A percentile compares a stretch with the other conserved stretches of the same genome.
Evolutionary conservation across 108 stramenopile genomes (phyloP).

Genomic region (Chaetoceros tenuissimus): DNA sequence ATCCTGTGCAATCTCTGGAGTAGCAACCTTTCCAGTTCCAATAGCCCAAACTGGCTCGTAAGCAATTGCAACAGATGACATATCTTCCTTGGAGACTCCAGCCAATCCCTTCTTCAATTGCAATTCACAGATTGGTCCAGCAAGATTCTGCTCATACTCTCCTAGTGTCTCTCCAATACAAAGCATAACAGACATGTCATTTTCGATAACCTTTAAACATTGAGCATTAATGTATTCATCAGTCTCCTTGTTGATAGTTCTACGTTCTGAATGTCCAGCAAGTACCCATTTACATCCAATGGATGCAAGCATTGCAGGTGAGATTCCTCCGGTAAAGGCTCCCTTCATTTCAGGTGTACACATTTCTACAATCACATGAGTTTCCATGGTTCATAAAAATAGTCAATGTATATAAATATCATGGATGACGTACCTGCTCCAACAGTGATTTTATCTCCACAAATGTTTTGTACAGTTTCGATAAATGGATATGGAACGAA

Average conservation of each 20-base stretch:
- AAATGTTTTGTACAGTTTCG: constrained; percentile 43
- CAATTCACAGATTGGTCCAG: constrained; percentile 80
- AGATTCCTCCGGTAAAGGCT: constrained; percentile 96
- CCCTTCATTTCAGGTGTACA: constrained; percentile 61
- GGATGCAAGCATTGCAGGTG: constrained; percentile 77
- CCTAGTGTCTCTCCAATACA: constrained; percentile 94
- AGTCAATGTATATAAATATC: not conserved
- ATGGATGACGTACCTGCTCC: constrained; percentile 43
- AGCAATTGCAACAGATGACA: constrained; percentile 85
- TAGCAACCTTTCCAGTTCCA: constrained; percentile 79
- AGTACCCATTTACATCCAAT: constrained; percentile 88
- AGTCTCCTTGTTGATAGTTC: constrained; percentile 88
- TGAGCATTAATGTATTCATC: constrained; percentile 91
- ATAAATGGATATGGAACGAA: constrained; percentile 84
- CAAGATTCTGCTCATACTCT: constrained; percentile 89
- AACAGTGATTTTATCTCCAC: constrained; percentile 48
- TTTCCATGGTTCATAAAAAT: not conserved
- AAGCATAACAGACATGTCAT: constrained; percentile 87
- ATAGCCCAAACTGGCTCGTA: constrained; percentile 84
- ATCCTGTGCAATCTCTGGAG: constrained; percentile 72
- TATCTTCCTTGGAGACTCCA: constrained; percentile 69
- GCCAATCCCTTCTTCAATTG: constrained; percentile 87
- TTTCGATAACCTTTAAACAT: constrained; percentile 78
- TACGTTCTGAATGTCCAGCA: constrained; percentile 96
- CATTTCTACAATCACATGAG: not conserved